These are phyloP conservation scores for Triticum turgidum DNA, from an alignment of 176 grass and related monocot genomes.

Conservation along the genomic window DNA sequence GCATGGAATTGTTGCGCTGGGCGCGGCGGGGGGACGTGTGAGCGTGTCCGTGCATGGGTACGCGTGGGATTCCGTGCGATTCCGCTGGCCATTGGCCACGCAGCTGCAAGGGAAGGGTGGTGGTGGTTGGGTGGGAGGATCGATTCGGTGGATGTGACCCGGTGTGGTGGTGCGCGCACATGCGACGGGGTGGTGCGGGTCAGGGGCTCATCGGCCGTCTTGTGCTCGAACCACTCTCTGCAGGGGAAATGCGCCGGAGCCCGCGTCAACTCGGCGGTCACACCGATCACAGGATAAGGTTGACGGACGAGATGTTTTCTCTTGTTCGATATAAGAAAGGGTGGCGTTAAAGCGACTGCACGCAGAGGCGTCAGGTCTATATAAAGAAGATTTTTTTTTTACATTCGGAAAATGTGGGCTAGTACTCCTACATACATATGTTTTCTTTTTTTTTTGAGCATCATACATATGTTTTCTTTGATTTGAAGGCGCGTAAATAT, in stretches of 20 bases:
- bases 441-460: no score
- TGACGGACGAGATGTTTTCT: not conserved
- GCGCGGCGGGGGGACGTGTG: not conserved
- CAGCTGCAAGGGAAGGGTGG: no score
- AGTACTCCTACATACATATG: no score
- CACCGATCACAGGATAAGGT: not conserved
- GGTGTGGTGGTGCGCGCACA: conserved; percentile 21
- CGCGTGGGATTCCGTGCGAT: not conserved
- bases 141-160: not conserved
- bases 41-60: not conserved
- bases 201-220: not conserved
- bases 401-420: no score
- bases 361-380: not conserved
- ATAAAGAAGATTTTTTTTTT: no score
- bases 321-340: not conserved
- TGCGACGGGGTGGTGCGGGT: not conserved
- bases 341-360: not conserved
- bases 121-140: not conserved
- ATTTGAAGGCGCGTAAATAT: no score
- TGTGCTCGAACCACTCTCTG: not conserved
- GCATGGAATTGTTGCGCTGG: not conserved
- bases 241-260: not conserved
- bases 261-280: conserved; percentile 22
- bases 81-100: not conserved
- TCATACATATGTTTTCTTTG: no score